Percentiles rank a stretch among this genome's conserved stretches.
Evolutionary conservation across 257 asterid species (phyloP).

Genomic region (Ligustrum vulgare): DNA sequence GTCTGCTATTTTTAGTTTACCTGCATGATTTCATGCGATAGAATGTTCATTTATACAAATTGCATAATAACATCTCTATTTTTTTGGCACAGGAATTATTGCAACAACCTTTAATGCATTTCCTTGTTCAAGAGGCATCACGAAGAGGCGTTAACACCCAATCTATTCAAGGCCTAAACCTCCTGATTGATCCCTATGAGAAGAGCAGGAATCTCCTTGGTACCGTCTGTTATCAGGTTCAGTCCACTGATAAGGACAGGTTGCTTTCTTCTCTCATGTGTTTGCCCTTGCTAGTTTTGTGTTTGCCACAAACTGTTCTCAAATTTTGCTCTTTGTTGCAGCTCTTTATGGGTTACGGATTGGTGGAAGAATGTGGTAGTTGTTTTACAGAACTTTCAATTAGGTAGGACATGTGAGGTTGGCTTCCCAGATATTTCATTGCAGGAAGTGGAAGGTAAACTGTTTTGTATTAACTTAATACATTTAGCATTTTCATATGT

Average conservation of each 20-base stretch:
- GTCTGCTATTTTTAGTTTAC: constrained; percentile 1
- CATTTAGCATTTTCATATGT: not conserved
- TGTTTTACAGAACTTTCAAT: constrained; percentile 22
- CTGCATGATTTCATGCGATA: not conserved
- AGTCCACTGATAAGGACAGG: constrained; percentile 54
- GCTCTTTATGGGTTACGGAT: constrained; percentile 55
- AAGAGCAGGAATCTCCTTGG: constrained; percentile 49
- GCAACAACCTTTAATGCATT: constrained; percentile 71
- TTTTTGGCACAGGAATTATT: constrained; percentile 56
- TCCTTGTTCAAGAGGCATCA: constrained; percentile 56
- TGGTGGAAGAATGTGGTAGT: constrained; percentile 56
- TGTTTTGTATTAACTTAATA: constrained; percentile 16
- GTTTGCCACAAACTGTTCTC: constrained; percentile 6
- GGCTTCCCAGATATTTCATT: constrained; percentile 20
- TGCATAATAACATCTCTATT: constrained; percentile 8
- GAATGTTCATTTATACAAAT: constrained; percentile 6
- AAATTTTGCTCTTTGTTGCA: constrained; percentile 28
- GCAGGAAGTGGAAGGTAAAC: constrained; percentile 30
- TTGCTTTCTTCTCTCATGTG: constrained; percentile 14
- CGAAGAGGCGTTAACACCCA: constrained; percentile 36
- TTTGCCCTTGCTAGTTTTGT: not conserved
- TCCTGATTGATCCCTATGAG: constrained; percentile 47
- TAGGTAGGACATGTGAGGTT: constrained; percentile 28
- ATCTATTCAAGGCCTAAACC: constrained; percentile 32
- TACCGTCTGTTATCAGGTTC: constrained; percentile 42